A percentile compares a stretch with the other conserved stretches of the same genome.
These are phyloP conservation scores for Yarrowia deformans DNA, from an alignment of 805 yeast genomes.

Conservation along the genomic window DNA sequence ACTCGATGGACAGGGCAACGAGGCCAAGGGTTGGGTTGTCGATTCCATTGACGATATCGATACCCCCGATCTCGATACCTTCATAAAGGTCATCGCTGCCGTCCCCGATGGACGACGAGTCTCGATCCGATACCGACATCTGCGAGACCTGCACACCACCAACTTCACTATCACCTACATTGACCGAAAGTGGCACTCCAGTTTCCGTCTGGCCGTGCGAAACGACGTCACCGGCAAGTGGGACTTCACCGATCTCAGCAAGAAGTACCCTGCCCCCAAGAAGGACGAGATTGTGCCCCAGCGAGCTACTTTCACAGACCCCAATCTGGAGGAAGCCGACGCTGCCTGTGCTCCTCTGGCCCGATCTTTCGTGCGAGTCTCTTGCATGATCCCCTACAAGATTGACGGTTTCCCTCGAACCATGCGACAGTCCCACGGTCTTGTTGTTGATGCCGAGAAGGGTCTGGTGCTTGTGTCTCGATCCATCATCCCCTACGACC, in stretches of 20 bases:
- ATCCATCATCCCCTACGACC: slow-evolving; percentile 79
- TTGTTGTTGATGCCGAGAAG: slow-evolving; percentile 77
- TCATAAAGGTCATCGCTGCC: slow-evolving; percentile 75
- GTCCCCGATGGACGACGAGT: slow-evolving; percentile 82
- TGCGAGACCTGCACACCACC: slow-evolving; percentile 80
- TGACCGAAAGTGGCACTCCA: slow-evolving; percentile 85
- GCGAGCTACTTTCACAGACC: slow-evolving; percentile 55
- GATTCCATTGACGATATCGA: slow-evolving; percentile 78
- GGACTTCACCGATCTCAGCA: slow-evolving; percentile 59
- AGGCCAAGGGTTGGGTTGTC: slow-evolving; percentile 78
- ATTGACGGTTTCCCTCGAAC: slow-evolving; percentile 77
- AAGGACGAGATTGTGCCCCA: slow-evolving; percentile 58
- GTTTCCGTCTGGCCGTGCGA: slow-evolving; percentile 71
- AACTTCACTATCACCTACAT: slow-evolving; percentile 69
- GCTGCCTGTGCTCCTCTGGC: slow-evolving; percentile 63
- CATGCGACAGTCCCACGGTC: slow-evolving; percentile 71
- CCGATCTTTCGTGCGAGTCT: slow-evolving; percentile 75
- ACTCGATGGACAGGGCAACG: slow-evolving; percentile 49
- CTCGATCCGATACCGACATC: slow-evolving; percentile 73
- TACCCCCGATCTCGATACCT: slow-evolving; percentile 75
- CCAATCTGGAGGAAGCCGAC: slow-evolving; percentile 52
- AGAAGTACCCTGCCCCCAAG: slow-evolving; percentile 63
- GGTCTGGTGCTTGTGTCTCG: slow-evolving; percentile 85
- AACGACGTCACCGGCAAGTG: slow-evolving; percentile 63
- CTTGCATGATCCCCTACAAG: slow-evolving; percentile 68